These are phyloP conservation scores for Phytophthora europaea DNA, from an alignment of 352 stramenopile genomes.

Conservation along the genomic window DNA sequence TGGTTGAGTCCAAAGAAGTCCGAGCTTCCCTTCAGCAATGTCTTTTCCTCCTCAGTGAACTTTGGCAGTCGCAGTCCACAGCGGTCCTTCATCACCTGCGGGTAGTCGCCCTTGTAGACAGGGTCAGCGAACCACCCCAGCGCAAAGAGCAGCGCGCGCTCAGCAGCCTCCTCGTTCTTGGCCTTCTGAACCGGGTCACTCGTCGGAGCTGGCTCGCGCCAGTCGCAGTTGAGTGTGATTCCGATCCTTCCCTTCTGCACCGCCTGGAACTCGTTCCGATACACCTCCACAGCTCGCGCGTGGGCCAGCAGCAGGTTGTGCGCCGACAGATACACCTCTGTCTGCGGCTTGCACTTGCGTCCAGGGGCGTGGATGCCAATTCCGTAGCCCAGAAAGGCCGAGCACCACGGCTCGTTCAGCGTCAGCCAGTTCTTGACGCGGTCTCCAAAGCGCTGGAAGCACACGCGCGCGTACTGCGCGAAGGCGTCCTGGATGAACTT, in stretches of 20 bases:
- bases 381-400: slow-evolving; percentile 88
- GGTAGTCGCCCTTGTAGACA: slow-evolving; percentile 95
- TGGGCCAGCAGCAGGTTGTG: slow-evolving; percentile 94
- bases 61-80: slow-evolving; percentile 84
- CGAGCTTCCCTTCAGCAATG: slow-evolving; percentile 79
- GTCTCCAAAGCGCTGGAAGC: slow-evolving; percentile 92
- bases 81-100: slow-evolving; percentile 89
- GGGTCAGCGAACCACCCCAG: slow-evolving; percentile 95
- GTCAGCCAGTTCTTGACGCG: slow-evolving; percentile 95
- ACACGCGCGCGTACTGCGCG: slow-evolving; percentile 86
- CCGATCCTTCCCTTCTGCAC: slow-evolving; percentile 86
- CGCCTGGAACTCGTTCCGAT: slow-evolving; percentile 80
- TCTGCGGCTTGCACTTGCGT: slow-evolving; percentile 49
- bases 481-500: slow-evolving; percentile 72
- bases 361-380: slow-evolving; percentile 88
- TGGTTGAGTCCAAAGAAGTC: slow-evolving; percentile 98
- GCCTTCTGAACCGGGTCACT: slow-evolving; percentile 58
- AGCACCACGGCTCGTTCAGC: slow-evolving; percentile 93
- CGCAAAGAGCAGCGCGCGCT: slow-evolving; percentile 88
- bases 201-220: slow-evolving; percentile 77
- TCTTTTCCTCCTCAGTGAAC: slow-evolving; percentile 91
- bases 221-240: slow-evolving; percentile 94
- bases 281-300: slow-evolving; percentile 83
- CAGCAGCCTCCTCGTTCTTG: slow-evolving; percentile 70
- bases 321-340: slow-evolving; percentile 81